Evolutionary conservation across 306 rosid genomes (phyloP).

Genomic region (Alnus glutinosa): DNA sequence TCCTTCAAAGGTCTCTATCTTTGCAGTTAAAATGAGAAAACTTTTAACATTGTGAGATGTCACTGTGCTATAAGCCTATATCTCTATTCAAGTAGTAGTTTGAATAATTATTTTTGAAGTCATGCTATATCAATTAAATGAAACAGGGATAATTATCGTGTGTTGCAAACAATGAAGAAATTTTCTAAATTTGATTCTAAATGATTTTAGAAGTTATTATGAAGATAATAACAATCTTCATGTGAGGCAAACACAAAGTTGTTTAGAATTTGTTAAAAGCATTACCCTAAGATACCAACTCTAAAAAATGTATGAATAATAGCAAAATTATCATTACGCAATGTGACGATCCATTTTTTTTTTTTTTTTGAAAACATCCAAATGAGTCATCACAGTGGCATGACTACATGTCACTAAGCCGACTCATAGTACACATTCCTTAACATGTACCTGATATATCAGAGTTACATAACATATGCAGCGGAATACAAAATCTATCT

Average conservation of each 20-base stretch:
- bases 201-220: not conserved
- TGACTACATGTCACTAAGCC: no score
- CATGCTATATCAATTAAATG: not conserved
- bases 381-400: no score
- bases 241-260: not conserved
- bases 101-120: not conserved
- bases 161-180: not conserved
- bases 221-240: not conserved
- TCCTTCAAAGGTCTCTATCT: conserved; percentile 3
- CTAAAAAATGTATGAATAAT: not conserved
- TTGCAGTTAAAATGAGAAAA: not conserved
- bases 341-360: no score
- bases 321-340: not conserved
- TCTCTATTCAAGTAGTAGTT: not conserved
- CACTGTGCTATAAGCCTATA: not conserved
- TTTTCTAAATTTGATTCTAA: not conserved
- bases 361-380: no score
- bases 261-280: not conserved
- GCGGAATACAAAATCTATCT: no score
- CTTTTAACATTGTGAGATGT: conserved; percentile 5
- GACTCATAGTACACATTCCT: no score
- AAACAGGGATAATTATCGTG: not conserved
- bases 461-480: no score
- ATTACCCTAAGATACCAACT: not conserved
- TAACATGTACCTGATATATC: no score